Percentiles rank a stretch among this genome's conserved stretches.
These are phyloP conservation scores for Fusarium fujikuroi DNA, from an alignment of 2,329 filamentous ascomycete species.

Conservation along the genomic window DNA sequence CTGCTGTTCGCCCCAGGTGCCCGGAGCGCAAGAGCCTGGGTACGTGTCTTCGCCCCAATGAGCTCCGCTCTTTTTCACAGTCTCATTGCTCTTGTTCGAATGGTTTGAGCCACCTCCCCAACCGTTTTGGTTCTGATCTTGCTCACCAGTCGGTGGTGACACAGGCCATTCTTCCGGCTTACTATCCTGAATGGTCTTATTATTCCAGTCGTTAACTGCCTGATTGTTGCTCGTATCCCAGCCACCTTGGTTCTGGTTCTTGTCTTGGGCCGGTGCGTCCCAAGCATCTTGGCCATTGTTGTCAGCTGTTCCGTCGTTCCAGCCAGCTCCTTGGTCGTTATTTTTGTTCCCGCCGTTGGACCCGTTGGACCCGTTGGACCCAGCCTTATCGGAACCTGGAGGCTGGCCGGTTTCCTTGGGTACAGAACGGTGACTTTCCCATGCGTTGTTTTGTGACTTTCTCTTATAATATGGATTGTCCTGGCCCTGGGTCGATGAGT, in stretches of 20 bases:
- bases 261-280: not conserved
- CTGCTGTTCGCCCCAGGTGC: conserved; percentile 3
- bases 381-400: conserved; percentile 19
- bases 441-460: conserved; percentile 30
- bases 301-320: not conserved
- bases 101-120: conserved; percentile 28
- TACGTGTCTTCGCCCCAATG: conserved; percentile 40
- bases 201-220: conserved; percentile 6
- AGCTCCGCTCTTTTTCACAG: conserved; percentile 23
- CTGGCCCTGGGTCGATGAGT: conserved; percentile 23
- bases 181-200: conserved; percentile 2
- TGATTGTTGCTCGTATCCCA: conserved; percentile 16
- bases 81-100: conserved; percentile 34
- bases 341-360: conserved; percentile 31
- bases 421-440: conserved; percentile 25
- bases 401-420: conserved; percentile 21
- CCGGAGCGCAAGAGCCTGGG: not conserved
- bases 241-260: not conserved
- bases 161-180: conserved; percentile 1
- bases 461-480: conserved; percentile 44
- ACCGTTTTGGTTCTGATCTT: not conserved
- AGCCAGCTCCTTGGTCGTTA: conserved; percentile 9
- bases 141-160: conserved; percentile 4
- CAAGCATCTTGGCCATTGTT: not conserved
- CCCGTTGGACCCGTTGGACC: conserved; percentile 28